Base-by-base conservation (phyloP, 73 alveolate genomes). In the Durusdinium trenchii region DNA sequence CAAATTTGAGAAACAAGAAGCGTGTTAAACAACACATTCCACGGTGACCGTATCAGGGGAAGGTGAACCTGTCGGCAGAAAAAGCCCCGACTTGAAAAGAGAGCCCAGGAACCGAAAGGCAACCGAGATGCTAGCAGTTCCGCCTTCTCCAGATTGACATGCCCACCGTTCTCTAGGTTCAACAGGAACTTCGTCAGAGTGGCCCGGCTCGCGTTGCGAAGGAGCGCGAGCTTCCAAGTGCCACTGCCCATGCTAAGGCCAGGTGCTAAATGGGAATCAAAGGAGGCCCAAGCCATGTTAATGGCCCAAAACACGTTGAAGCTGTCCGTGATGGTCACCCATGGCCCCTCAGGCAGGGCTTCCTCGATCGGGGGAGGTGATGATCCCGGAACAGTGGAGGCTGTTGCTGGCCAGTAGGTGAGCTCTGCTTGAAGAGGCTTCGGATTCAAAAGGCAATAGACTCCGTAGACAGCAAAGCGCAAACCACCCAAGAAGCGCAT, bases 401-500 rank as follows among this genome's bases (percentile, higher is more conserved):
- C 86, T 30, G 38, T 87, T 71, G 96, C 96, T 2, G 96, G 96
- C 96, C 96, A 90, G 36, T 90, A 90, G 28, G 81, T 52, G 86
- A 90, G 50, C 86, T 90, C 96, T 47, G 87, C 96, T 9, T n/a
- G 42, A 3, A 90, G 86, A 16, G 86, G 86, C 36, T 73, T 64
- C 75, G 96, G 96, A 26, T 90, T 64, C 69, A 42, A 42, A 38
- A 90, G 28, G 38, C 96, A 90, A 32, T 64, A 73, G 26, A 42
- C 96, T 3, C 86, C 76, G 46, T 90, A 90, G 73, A 90, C 86
- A 3, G 87, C 67, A 57, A 91, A 91, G 18, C 98, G 98, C 51
- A 67, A 71, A 54, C 98, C 98, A 6, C 98, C 98, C 90, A 91
- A 6, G 57, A 67, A 67, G 61, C 98, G 98, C 75, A 91, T 71